Evolutionary conservation across 371 early-diverging fungal genomes (phyloP), one percentile per base, ranked within the genome.

Genomic region (Mortierella sp.): DNA sequence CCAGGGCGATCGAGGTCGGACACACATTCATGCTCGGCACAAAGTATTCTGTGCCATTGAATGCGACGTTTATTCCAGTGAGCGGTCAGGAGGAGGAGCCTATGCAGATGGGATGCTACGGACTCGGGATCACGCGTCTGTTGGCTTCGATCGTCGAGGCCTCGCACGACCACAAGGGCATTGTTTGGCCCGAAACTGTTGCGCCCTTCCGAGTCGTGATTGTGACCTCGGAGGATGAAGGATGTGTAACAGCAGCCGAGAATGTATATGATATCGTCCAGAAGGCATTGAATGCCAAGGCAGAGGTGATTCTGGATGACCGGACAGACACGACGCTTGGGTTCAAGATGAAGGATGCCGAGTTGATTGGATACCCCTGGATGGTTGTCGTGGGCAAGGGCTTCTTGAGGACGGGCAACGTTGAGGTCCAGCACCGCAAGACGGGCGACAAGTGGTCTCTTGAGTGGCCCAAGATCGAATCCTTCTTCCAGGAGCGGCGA

Each of bases 1-100:
- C 88, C 44, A 89, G 91, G 16, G 96, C 96, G 1, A 96, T 97
- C 58, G 98, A 97, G 79, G 93, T 96, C 1, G 98, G 93, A 0
- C 98, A 97, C 71, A 95, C 96, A 1, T 97, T 97, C 79, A 91
- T 94, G 70, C 88, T 97, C n/a, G 97, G 97, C 16, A 95, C 94
- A 22, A 93, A 92, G 76, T 97, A 97, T 84, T 96, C 97, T 3
- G 66, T 76, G 16, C 87, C 89, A 1, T 79, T 97, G 50, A 87
- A 89, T 22, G 95, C 97, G 19, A 85, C 77, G 0, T 92, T 91
- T 75, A 69, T 72, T 40, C 85, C 88, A 0, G 75, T 72, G 3
- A 74, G 73, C 9, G 71, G 70, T 29, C 66, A 78, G 34, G 66
- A 74, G 19, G 64, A 64, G 1, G 73, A 82, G 4, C 91, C 92